A percentile compares a stretch with the other conserved stretches of the same genome.
Conservation (phyloP, 306 rosid genomes). For the Corylus americana region DNA sequence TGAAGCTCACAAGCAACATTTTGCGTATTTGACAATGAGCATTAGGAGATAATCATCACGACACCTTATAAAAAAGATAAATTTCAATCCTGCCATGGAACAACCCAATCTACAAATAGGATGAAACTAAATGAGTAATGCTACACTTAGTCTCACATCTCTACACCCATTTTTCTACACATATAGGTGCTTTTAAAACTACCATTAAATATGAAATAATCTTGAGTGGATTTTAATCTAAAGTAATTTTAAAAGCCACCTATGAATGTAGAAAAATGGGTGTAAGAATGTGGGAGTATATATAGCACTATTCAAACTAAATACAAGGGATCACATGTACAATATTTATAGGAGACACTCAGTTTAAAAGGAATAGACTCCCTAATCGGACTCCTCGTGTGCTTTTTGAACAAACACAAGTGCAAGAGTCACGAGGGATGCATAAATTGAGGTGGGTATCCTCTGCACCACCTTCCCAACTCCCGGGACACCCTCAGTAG, state of each 20-base stretch:
- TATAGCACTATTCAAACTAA: background rate
- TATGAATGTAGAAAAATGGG: too few species aligned
- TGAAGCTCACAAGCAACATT: too few species aligned
- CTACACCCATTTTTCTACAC: too few species aligned
- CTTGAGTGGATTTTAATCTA: too few species aligned
- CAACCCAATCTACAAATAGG: background rate
- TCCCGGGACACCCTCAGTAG: conserved; percentile 88
- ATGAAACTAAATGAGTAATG: background rate
- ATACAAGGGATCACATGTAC: conserved; percentile 5
- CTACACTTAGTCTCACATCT: too few species aligned
- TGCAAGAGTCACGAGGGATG: conserved; percentile 62
- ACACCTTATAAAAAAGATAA: too few species aligned
- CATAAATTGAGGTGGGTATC: conserved; percentile 72
- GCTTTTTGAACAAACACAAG: conserved; percentile 53
- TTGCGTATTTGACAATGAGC: too few species aligned
- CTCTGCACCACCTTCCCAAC: conserved; percentile 73
- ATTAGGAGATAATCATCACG: too few species aligned
- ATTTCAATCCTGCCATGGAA: background rate
- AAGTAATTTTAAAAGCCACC: too few species aligned
- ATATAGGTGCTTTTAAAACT: too few species aligned
- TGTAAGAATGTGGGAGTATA: too few species aligned
- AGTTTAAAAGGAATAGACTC: conserved; percentile 18
- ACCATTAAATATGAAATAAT: too few species aligned
- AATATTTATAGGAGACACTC: conserved; percentile 5
- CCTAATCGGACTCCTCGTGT: conserved; percentile 12